Evolutionary conservation across 305 asterid genomes (phyloP).

Genomic region (Petunia hybrid): DNA sequence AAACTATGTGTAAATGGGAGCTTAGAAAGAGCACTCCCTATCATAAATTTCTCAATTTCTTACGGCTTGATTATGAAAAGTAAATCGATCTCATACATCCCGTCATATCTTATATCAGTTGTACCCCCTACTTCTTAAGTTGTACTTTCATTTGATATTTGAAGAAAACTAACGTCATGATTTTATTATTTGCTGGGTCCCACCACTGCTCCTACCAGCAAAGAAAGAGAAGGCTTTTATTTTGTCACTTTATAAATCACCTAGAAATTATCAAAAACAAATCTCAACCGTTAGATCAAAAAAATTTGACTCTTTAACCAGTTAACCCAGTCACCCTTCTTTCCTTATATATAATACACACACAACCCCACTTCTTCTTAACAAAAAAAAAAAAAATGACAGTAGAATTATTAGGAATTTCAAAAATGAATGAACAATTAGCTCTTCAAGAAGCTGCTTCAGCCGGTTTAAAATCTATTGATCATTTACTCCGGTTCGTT

Average conservation of each 20-base stretch:
- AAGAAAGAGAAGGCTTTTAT: background rate
- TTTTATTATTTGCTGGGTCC: background rate
- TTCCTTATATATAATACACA: background rate
- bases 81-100: too few relatives aligned
- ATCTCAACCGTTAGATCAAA: background rate
- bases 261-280: constrained; percentile 11
- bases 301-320: background rate
- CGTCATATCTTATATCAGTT: background rate
- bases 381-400: constrained; percentile 42
- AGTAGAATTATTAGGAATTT: constrained; percentile 45
- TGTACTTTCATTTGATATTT: background rate
- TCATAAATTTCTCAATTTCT: too few relatives aligned
- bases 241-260: background rate
- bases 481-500: constrained; percentile 61
- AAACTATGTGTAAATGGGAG: too few relatives aligned
- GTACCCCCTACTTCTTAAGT: background rate
- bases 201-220: background rate
- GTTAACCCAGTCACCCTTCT: background rate
- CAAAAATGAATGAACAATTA: constrained; percentile 51
- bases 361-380: background rate
- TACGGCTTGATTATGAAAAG: too few relatives aligned
- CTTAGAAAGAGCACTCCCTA: too few relatives aligned
- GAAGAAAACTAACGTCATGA: background rate
- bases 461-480: constrained; percentile 79
- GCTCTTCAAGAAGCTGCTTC: constrained; percentile 73